Percentiles rank a stretch among this genome's conserved stretches.
phyloP scores from a whole-genome alignment of 169 alveolate species.

The Besnoitia besnoiti region DNA sequence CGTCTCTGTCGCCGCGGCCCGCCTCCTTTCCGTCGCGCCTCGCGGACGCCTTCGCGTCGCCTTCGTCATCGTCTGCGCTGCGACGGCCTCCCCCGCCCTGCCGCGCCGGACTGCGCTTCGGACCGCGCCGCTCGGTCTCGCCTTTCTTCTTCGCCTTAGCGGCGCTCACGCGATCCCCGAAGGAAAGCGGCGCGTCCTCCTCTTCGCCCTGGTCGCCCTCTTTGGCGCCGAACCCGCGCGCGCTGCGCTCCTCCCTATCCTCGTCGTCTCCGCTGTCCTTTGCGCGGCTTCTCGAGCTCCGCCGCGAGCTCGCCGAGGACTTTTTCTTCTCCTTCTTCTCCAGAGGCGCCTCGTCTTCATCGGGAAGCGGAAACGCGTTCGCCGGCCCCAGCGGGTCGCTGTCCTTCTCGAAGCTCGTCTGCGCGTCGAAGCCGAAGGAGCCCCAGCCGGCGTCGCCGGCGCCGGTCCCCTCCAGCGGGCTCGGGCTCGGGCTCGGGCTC shows the following conservation, averaged over 20 bases:
- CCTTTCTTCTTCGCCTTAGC: neutral
- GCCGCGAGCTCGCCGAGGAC: neutral
- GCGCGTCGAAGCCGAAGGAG: neutral
- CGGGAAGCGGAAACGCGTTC: neutral
- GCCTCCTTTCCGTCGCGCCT: neutral
- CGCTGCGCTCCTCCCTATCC: neutral
- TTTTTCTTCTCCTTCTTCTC: neutral
- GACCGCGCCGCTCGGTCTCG: neutral
- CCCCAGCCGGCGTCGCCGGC: neutral
- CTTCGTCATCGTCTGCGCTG: neutral
- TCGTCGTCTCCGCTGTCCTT: neutral
- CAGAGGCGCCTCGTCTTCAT: neutral
- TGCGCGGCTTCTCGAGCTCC: neutral
- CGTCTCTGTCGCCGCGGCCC: neutral
- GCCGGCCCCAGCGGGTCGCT: neutral
- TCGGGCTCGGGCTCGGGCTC: neutral
- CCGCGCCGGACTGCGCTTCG: neutral
- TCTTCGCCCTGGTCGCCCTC: slow-evolving; percentile 7
- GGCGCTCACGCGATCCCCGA: neutral
- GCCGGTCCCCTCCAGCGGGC: neutral
- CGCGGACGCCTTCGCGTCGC: neutral
- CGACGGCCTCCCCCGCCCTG: neutral
- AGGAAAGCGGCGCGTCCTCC: neutral
- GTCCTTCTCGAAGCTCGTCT: neutral
- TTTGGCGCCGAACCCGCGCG: neutral